phyloP scores from a whole-genome alignment of 495 filamentous ascomycete species.

The Alectoria sarmentosa region DNA sequence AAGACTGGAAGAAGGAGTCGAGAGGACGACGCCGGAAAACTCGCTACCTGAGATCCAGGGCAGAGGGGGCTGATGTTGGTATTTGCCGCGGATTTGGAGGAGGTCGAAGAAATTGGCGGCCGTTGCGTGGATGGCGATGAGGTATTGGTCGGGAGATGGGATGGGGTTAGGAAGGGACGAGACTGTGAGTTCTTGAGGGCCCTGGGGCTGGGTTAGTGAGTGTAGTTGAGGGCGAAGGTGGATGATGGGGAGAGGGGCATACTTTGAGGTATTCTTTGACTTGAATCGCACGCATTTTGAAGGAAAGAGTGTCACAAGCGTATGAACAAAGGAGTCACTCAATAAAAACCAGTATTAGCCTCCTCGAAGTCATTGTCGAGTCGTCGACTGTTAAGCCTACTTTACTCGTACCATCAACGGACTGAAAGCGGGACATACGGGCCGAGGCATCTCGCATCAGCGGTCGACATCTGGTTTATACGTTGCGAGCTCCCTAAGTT shows the following conservation, averaged over 20 bases:
- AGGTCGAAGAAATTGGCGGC: slow-evolving; percentile 96
- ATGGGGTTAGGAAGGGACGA: slow-evolving; percentile 63
- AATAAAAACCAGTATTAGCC: not conserved
- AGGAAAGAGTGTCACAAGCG: not conserved
- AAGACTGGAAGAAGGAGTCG: slow-evolving; percentile 46
- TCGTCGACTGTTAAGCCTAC: too few relatives aligned
- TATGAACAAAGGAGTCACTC: not conserved
- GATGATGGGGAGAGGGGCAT: slow-evolving; percentile 12
- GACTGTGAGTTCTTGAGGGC: slow-evolving; percentile 70
- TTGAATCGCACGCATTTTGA: slow-evolving; percentile 77
- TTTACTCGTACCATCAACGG: not conserved
- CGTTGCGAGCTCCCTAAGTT: not conserved
- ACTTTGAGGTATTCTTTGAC: slow-evolving; percentile 62
- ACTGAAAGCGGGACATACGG: not conserved
- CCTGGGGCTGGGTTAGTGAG: slow-evolving; percentile 24
- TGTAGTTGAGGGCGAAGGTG: not conserved
- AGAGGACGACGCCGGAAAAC: slow-evolving; percentile 72
- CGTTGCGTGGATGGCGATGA: slow-evolving; percentile 79
- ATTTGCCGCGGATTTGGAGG: slow-evolving; percentile 71
- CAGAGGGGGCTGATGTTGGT: slow-evolving; percentile 60
- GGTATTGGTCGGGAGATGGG: slow-evolving; percentile 66
- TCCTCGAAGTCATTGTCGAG: not conserved
- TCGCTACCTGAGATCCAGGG: slow-evolving; percentile 87
- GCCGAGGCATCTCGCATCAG: slow-evolving; percentile 11
- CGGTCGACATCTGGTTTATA: slow-evolving; percentile 2